Conservation (phyloP, 2,329 filamentous ascomycete genomes). For the Atkinsonella texensis region DNA sequence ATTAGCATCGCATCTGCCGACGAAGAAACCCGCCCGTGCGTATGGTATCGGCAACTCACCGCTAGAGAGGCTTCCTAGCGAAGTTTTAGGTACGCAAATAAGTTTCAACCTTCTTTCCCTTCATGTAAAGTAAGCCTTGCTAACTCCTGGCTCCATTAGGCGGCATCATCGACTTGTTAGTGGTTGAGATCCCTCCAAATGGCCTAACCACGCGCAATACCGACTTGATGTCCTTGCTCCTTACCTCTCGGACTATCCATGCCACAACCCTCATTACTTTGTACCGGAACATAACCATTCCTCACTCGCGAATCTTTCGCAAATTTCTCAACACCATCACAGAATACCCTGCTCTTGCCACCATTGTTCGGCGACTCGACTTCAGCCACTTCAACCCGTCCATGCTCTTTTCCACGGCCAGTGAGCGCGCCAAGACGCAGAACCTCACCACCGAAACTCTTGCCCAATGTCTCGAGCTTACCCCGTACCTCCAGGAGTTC, state of each 20-base stretch:
- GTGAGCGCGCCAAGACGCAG: conserved; percentile 61
- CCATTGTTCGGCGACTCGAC: conserved; percentile 66
- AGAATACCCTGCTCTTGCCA: conserved; percentile 55
- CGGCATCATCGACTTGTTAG: conserved; percentile 62
- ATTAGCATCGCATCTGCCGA: conserved; percentile 18
- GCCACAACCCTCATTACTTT: conserved; percentile 61
- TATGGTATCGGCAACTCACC: conserved; percentile 37
- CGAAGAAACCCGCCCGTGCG: conserved; percentile 17
- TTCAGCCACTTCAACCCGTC: conserved; percentile 80
- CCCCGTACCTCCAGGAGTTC: conserved; percentile 65
- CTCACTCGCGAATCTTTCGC: conserved; percentile 71
- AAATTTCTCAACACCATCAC: conserved; percentile 64
- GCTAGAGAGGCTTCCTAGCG: conserved; percentile 56
- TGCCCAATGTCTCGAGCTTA: conserved; percentile 56
- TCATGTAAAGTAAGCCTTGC: neutral
- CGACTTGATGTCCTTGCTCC: conserved; percentile 62
- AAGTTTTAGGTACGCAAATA: conserved; percentile 53
- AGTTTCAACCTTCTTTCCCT: neutral
- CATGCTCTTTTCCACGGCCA: conserved; percentile 61
- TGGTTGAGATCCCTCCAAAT: conserved; percentile 60
- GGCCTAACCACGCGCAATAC: conserved; percentile 65
- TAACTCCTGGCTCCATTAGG: conserved; percentile 30
- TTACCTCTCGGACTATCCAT: conserved; percentile 66
- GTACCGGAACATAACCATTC: conserved; percentile 70
- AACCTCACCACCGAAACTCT: conserved; percentile 67